These are phyloP conservation scores for Rhizopogon roseolus DNA, from an alignment of 768 basidiomycete genomes.

Conservation along the genomic window DNA sequence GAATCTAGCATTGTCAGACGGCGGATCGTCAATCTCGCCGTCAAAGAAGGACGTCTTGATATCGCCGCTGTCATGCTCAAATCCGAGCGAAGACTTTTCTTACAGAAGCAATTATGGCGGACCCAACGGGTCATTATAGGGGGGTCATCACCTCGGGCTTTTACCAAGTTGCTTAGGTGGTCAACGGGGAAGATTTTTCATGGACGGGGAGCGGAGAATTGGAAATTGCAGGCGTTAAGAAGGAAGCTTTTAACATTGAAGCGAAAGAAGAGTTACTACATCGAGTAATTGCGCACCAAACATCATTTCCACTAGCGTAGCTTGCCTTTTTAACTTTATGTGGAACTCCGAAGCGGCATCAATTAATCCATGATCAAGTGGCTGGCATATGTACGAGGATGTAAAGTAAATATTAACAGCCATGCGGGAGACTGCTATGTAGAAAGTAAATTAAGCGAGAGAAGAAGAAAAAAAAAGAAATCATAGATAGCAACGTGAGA, in stretches of 20 bases:
- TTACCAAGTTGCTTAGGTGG: conserved; percentile 9
- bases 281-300: background rate
- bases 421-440: background rate
- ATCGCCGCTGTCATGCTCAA: conserved; percentile 30
- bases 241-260: conserved; percentile 15
- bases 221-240: conserved; percentile 21
- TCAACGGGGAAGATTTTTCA: conserved; percentile 19
- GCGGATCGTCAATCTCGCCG: conserved; percentile 51
- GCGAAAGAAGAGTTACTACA: background rate
- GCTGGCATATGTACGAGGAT: background rate
- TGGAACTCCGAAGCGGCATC: background rate
- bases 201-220: conserved; percentile 25
- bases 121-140: conserved; percentile 4
- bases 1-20: conserved; percentile 57
- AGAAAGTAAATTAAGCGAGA: background rate
- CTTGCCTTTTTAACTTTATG: background rate
- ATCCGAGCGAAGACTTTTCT: conserved; percentile 7
- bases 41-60: conserved; percentile 61
- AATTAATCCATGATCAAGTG: background rate
- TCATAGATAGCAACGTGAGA: conserved; percentile 74
- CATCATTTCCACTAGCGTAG: no score
- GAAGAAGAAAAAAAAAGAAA: background rate
- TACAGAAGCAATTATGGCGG: conserved; percentile 9
- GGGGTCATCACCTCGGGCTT: conserved; percentile 5
- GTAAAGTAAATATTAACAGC: conserved; percentile 1